A percentile compares a stretch with the other conserved stretches of the same genome.
Evolutionary conservation across 768 basidiomycete genomes (phyloP).

Genomic region (Galerina marginata): DNA sequence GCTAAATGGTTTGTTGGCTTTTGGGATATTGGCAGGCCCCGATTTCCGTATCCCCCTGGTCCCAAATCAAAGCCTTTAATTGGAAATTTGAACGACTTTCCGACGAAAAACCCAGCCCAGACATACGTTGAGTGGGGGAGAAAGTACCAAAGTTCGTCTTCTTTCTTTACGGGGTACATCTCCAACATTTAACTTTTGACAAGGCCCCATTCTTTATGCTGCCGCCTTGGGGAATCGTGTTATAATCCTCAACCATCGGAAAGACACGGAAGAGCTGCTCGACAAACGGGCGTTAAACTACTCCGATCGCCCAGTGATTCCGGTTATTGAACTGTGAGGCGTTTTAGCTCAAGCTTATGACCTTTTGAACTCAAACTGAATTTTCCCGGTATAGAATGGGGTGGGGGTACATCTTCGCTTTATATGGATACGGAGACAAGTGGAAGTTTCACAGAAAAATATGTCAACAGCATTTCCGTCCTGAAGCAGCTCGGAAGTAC

Average conservation of each 20-base stretch:
- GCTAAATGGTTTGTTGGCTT: too few relatives aligned
- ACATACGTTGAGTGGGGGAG: not conserved
- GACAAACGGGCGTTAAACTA: not conserved
- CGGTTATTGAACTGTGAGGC: not conserved
- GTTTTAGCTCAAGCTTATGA: not conserved
- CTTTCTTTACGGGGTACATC: too few relatives aligned
- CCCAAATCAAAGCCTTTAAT: not conserved
- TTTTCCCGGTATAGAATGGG: slow-evolving; percentile 26
- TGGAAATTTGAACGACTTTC: not conserved
- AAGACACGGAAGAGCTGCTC: slow-evolving; percentile 1
- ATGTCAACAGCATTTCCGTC: slow-evolving; percentile 41
- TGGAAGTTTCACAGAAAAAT: slow-evolving; percentile 44
- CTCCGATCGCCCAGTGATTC: slow-evolving; percentile 1
- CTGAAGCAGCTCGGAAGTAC: slow-evolving; percentile 31
- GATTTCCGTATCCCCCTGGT: not conserved
- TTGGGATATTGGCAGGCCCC: too few relatives aligned
- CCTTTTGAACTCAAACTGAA: not conserved
- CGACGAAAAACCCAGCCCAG: not conserved
- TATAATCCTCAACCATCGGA: slow-evolving; percentile 4
- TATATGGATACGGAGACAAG: slow-evolving; percentile 36
- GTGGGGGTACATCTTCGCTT: slow-evolving; percentile 39
- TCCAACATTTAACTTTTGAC: not conserved
- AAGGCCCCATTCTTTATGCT: slow-evolving; percentile 1
- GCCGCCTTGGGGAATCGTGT: not conserved
- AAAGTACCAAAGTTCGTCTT: not conserved